phyloP scores from a whole-genome alignment of 148 eudicot genomes.

The Chenopodium suecicum region DNA sequence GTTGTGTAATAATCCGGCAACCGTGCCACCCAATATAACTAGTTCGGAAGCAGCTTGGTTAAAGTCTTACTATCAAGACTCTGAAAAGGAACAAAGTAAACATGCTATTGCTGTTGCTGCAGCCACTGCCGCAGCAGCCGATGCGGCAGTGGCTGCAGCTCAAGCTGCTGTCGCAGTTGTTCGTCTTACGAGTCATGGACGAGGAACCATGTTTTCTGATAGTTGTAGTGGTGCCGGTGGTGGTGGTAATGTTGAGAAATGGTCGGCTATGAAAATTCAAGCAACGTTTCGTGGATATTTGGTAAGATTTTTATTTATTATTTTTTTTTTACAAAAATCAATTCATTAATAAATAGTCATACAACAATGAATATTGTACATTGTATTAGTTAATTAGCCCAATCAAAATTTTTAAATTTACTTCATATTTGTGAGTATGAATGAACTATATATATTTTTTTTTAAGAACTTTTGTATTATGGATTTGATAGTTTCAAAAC shows the following conservation, averaged over 20 bases:
- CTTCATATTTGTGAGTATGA: not conserved
- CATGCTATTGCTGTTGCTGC: conserved; percentile 80
- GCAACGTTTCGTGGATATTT: conserved; percentile 60
- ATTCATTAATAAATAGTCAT: too few relatives aligned
- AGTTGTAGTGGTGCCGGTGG: conserved; percentile 24
- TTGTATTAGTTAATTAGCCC: not conserved
- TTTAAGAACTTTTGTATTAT: too few relatives aligned
- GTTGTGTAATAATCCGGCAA: conserved; percentile 40
- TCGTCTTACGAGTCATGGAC: conserved; percentile 58
- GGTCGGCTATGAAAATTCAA: conserved; percentile 75
- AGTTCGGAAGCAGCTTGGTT: conserved; percentile 61
- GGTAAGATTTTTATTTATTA: conserved; percentile 34
- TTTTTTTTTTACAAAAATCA: too few relatives aligned
- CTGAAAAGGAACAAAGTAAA: conserved; percentile 54
- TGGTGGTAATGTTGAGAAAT: conserved; percentile 29
- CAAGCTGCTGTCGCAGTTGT: conserved; percentile 78
- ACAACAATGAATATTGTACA: too few relatives aligned
- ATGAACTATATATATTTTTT: not conserved
- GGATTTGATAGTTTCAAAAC: too few relatives aligned
- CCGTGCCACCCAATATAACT: conserved; percentile 48
- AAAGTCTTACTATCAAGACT: conserved; percentile 41
- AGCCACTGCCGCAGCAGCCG: conserved; percentile 76
- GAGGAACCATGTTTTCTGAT: conserved; percentile 30
- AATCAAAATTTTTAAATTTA: not conserved
- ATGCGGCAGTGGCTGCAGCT: conserved; percentile 82